Conservation (phyloP, 805 yeast genomes). For the Pichia membranifaciens region DNA sequence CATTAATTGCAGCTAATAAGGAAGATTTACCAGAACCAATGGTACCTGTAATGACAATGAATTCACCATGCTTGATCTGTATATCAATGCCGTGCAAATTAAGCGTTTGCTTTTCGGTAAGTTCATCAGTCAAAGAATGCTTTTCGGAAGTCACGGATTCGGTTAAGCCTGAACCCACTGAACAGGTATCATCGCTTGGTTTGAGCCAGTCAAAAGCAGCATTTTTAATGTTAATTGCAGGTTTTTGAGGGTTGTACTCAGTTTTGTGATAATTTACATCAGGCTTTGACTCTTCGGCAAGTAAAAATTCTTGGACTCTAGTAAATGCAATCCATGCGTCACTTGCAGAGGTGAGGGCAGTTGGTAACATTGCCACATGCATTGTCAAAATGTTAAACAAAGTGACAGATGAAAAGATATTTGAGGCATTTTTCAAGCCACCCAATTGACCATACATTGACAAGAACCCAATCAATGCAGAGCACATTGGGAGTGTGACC, state of each 20-base stretch:
- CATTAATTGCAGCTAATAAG: constrained; percentile 62
- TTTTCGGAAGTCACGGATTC: background rate
- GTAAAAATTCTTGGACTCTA: constrained; percentile 50
- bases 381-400: constrained; percentile 56
- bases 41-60: constrained; percentile 68
- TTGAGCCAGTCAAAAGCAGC: constrained; percentile 60
- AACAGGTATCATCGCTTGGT: background rate
- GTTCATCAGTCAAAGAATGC: background rate
- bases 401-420: constrained; percentile 64
- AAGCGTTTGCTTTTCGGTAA: background rate
- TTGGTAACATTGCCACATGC: constrained; percentile 64
- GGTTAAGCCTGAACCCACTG: background rate
- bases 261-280: constrained; percentile 18
- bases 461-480: constrained; percentile 58
- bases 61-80: constrained; percentile 54
- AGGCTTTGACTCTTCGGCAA: constrained; percentile 35
- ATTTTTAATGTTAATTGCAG: constrained; percentile 43
- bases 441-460: constrained; percentile 34
- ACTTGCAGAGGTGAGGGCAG: constrained; percentile 60
- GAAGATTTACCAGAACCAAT: constrained; percentile 80
- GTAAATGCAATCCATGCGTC: constrained; percentile 64
- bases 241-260: constrained; percentile 11
- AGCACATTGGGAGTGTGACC: constrained; percentile 58
- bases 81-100: constrained; percentile 49
- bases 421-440: constrained; percentile 46